Conservation (phyloP, 129 eudicot species). For the Ambrosia artemisiifolia region DNA sequence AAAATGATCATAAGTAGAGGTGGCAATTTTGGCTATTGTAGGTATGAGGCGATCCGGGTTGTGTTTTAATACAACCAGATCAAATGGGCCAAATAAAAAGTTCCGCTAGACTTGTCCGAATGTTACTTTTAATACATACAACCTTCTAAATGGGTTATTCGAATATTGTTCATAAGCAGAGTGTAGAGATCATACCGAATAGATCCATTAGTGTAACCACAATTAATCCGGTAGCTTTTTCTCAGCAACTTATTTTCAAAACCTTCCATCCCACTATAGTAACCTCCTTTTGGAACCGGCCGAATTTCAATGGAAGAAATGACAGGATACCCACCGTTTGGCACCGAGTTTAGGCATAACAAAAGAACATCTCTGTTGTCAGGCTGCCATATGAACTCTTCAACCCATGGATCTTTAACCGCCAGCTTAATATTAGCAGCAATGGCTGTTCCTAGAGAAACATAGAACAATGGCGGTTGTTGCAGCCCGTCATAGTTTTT, state of each 20-base stretch:
- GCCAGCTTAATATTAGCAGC: constrained; percentile 49
- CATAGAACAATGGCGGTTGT: constrained; percentile 64
- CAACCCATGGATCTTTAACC: constrained; percentile 75
- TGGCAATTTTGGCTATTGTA: neutral
- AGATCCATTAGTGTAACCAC: constrained; percentile 73
- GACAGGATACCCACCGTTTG: constrained; percentile 72
- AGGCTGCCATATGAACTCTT: constrained; percentile 70
- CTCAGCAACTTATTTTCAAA: constrained; percentile 48
- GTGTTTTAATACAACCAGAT: neutral
- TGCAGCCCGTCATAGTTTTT: constrained; percentile 77
- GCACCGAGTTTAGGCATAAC: constrained; percentile 59
- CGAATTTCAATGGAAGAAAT: constrained; percentile 79
- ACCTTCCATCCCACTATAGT: constrained; percentile 41
- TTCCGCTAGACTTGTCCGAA: neutral
- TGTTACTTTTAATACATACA: too few species aligned
- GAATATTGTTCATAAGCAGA: too few species aligned
- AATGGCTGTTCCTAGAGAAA: constrained; percentile 74
- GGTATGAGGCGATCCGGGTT: neutral
- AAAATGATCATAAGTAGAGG: neutral
- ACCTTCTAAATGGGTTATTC: too few species aligned
- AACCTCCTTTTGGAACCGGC: constrained; percentile 79
- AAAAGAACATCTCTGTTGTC: constrained; percentile 46
- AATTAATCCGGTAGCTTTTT: constrained; percentile 61
- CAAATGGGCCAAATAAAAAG: neutral
- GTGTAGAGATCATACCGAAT: constrained; percentile 43